Evolutionary conservation across 495 filamentous ascomycete species (phyloP), one percentile per base, ranked within the genome.

Genomic region (Hypoxylon fuscum): DNA sequence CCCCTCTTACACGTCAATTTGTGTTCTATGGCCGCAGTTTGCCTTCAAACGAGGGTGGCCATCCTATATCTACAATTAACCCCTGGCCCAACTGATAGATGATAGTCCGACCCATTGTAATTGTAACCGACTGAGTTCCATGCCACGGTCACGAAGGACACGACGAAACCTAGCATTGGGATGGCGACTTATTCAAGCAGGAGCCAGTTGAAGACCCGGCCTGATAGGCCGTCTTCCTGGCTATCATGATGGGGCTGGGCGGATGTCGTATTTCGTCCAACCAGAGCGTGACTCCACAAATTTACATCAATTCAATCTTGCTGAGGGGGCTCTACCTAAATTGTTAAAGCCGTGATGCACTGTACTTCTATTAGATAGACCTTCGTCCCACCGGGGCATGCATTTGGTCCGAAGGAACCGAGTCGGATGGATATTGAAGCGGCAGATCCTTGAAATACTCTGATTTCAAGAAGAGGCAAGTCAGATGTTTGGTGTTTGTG

Each of bases 181-280:
- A 49, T 55, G 42, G 35, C 47, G 51, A 41, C 22, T 38, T 51
- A 41, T 37, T 58, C n/a, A 46, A 47, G 34, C 40, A 34, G 37
- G 59, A 63, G 53, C 48, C 48, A 35, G 48, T n/a, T 55, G 37
- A 34, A 27, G 41, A 34, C 8, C 21, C 37, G 34, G 41, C 12
- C 46, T 66, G 63, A 51, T 59, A 52, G 65, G 56, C 51, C 10
- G 51, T 59, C 22, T 60, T 59, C 44, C 53, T 61, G 60, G 50
- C 49, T 66, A 66, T 60, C 56, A 61, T 56, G 49, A 65, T 60
- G 59, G 62, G 65, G 61, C 60, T 49, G 59, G 58, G 52, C 17
- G 31, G 6, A 35, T n/a, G 20, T 72, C 77, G 76, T 79, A 79
- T 77, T 68, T 48, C 46, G 67, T 75, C 77, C 77, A 79, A 79